Conservation (phyloP, 2,329 filamentous ascomycete genomes). For the Arthrobotrys conoides region DNA sequence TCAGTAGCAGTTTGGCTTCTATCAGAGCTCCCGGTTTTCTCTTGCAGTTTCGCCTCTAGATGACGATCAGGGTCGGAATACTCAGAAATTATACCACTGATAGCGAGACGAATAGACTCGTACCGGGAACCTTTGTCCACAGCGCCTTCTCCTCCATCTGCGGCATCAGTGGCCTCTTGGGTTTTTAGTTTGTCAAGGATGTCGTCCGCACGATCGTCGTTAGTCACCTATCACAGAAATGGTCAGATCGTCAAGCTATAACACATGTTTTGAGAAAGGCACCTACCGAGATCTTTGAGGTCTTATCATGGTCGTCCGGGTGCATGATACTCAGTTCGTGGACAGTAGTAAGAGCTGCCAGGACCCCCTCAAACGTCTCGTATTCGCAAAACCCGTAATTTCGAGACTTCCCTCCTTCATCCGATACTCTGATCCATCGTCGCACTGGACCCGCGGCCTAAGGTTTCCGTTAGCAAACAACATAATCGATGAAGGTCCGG, state of each 20-base stretch:
- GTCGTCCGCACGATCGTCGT: constrained; percentile 65
- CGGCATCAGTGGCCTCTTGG: constrained; percentile 28
- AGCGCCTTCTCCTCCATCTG: constrained; percentile 72
- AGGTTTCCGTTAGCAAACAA: constrained; percentile 2
- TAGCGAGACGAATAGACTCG: constrained; percentile 77
- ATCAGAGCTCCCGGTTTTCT: constrained; percentile 68
- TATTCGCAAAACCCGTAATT: constrained; percentile 97
- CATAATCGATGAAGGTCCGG: background rate
- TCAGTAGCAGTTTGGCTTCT: constrained; percentile 66
- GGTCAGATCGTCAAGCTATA: background rate
- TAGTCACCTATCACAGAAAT: constrained; percentile 63
- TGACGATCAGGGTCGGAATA: constrained; percentile 74
- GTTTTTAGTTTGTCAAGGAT: constrained; percentile 61
- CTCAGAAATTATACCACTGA: constrained; percentile 78
- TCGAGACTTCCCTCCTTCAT: constrained; percentile 84
- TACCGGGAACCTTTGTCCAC: constrained; percentile 75
- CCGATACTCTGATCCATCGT: constrained; percentile 84
- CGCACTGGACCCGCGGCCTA: constrained; percentile 72
- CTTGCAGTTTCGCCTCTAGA: constrained; percentile 31
- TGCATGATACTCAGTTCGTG: constrained; percentile 37
- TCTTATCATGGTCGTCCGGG: constrained; percentile 77
- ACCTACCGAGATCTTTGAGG: constrained; percentile 63
- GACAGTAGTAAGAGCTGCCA: constrained; percentile 36
- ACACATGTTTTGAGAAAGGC: background rate
- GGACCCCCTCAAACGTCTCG: constrained; percentile 83